These are phyloP conservation scores for Phragmites australis DNA, from an alignment of 176 grass and related monocot genomes.

Conservation along the genomic window DNA sequence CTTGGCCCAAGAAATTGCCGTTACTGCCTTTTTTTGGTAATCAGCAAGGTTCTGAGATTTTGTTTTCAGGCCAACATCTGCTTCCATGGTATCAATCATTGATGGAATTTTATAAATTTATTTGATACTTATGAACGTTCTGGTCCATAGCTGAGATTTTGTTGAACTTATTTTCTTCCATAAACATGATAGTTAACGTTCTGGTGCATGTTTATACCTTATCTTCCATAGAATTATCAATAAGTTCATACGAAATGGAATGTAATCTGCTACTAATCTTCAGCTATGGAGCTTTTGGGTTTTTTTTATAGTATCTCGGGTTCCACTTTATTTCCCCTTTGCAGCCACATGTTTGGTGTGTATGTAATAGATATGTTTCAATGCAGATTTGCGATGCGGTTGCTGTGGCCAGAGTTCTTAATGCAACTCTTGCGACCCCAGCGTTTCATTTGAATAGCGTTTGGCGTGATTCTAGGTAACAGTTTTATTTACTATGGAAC, in stretches of 20 bases:
- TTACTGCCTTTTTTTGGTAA: neutral
- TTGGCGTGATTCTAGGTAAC: slow-evolving; percentile 94
- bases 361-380: slow-evolving; percentile 36
- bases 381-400: slow-evolving; percentile 94
- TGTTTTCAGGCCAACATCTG: neutral
- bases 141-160: no score
- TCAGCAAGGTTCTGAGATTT: neutral
- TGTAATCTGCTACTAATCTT: neutral
- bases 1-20: neutral
- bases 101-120: no score
- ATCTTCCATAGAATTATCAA: neutral
- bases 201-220: neutral
- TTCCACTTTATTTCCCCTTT: slow-evolving; percentile 13
- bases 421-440: slow-evolving; percentile 93
- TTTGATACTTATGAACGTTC: no score
- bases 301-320: neutral
- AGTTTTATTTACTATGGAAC: slow-evolving; percentile 24
- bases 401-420: slow-evolving; percentile 79
- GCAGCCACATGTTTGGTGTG: slow-evolving; percentile 8
- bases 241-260: neutral
- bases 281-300: neutral
- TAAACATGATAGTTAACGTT: neutral
- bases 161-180: neutral
- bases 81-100: neutral
- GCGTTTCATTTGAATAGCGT: slow-evolving; percentile 94